These are phyloP conservation scores for Phytopythium litorale DNA, from an alignment of 352 stramenopile species.

Conservation along the genomic window DNA sequence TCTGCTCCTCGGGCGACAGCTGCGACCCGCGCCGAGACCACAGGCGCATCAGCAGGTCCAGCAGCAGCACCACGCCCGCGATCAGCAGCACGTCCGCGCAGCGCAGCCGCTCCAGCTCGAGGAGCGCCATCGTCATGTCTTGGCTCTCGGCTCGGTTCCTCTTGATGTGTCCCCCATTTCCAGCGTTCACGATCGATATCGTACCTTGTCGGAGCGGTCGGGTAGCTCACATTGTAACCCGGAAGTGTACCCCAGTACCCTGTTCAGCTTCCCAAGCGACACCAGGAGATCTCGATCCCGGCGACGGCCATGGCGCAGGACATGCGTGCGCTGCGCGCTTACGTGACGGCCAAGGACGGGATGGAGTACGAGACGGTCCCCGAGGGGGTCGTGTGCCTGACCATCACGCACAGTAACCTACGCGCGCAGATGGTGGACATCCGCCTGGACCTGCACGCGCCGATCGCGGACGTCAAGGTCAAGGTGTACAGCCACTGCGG, in stretches of 20 bases:
- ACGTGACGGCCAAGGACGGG: slow-evolving; percentile 85
- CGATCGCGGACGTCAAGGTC: slow-evolving; percentile 85
- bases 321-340: slow-evolving; percentile 64
- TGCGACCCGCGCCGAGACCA: slow-evolving; percentile 48
- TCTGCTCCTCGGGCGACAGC: slow-evolving; percentile 50
- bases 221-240: neutral
- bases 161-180: slow-evolving; percentile 1
- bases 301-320: slow-evolving; percentile 55
- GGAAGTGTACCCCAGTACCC: neutral
- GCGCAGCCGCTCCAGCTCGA: slow-evolving; percentile 47
- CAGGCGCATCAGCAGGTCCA: slow-evolving; percentile 50
- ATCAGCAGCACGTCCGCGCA: slow-evolving; percentile 76
- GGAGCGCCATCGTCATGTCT: slow-evolving; percentile 14
- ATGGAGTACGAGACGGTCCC: slow-evolving; percentile 83
- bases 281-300: neutral
- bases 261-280: neutral
- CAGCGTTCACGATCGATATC: slow-evolving; percentile 7
- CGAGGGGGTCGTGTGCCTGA: slow-evolving; percentile 90
- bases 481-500: slow-evolving; percentile 96
- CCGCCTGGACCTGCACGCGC: slow-evolving; percentile 92
- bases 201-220: neutral
- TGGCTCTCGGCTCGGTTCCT: neutral
- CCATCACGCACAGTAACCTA: slow-evolving; percentile 98
- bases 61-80: slow-evolving; percentile 42
- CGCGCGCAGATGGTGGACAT: slow-evolving; percentile 96